phyloP scores from a whole-genome alignment of 768 basidiomycete species.

The Lanmaoa pseudosensibilis region DNA sequence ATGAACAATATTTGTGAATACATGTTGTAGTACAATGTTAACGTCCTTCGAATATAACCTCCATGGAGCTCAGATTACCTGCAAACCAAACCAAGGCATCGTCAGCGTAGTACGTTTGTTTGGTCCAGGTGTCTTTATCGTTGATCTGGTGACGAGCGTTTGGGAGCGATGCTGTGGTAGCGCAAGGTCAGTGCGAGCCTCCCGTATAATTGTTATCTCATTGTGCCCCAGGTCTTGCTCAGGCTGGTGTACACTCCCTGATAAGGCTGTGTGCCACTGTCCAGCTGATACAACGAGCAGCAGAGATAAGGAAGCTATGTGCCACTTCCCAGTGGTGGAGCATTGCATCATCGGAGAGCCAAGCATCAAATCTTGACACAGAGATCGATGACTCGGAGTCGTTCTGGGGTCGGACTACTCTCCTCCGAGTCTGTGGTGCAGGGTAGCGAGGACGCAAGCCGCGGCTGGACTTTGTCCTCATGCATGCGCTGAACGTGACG shows the following conservation, averaged over 20 bases:
- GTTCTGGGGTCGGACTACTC: slow-evolving; percentile 46
- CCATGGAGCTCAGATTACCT: slow-evolving; percentile 10
- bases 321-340: slow-evolving; percentile 40
- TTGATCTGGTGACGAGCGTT: too few species aligned
- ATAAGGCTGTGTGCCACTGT: slow-evolving; percentile 41
- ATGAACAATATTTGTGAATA: not conserved
- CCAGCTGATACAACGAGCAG: slow-evolving; percentile 34
- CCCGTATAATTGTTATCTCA: not conserved
- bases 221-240: slow-evolving; percentile 42
- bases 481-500: slow-evolving; percentile 56
- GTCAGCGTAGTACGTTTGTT: slow-evolving; percentile 39
- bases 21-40: too few species aligned
- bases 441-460: slow-evolving; percentile 48
- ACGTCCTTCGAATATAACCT: too few species aligned
- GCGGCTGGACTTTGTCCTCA: slow-evolving; percentile 56
- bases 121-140: too few species aligned
- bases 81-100: slow-evolving; percentile 38
- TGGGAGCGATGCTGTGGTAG: too few species aligned
- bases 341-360: slow-evolving; percentile 30
- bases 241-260: slow-evolving; percentile 45
- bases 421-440: slow-evolving; percentile 45
- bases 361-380: slow-evolving; percentile 27
- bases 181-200: too few species aligned
- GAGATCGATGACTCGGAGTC: slow-evolving; percentile 54
- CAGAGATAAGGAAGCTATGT: slow-evolving; percentile 47